phyloP scores from a whole-genome alignment of 495 filamentous ascomycete species.

The Tuber aestivum region DNA sequence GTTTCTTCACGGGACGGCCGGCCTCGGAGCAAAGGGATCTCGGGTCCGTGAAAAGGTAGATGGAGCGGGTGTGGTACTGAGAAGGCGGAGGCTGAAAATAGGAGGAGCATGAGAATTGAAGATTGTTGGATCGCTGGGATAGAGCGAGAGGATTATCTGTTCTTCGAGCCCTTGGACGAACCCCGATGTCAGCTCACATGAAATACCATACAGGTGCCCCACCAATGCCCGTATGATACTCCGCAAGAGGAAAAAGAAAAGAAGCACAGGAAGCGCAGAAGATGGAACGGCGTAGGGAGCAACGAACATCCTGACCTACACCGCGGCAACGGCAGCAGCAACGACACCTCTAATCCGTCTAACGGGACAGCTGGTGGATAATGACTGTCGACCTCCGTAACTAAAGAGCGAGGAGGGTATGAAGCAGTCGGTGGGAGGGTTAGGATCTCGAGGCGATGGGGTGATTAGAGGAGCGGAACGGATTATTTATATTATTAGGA shows the following conservation, averaged over 20 bases:
- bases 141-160: constrained; percentile 34
- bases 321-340: constrained; percentile 14
- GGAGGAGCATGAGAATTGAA: constrained; percentile 37
- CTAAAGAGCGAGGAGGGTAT: not conserved
- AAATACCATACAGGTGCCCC: constrained; percentile 13
- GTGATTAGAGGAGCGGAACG: constrained; percentile 11
- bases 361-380: not conserved
- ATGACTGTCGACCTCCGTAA: not conserved
- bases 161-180: not conserved
- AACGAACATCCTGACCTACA: constrained; percentile 29
- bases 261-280: not conserved
- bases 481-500: constrained; percentile 23
- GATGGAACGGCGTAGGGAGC: constrained; percentile 2
- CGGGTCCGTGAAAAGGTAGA: constrained; percentile 34
- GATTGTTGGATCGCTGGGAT: constrained; percentile 38
- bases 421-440: constrained; percentile 10
- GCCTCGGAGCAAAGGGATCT: constrained; percentile 32
- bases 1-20: constrained; percentile 29
- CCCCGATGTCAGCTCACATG: constrained; percentile 17
- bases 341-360: constrained; percentile 3
- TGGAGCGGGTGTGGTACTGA: constrained; percentile 23
- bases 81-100: constrained; percentile 29
- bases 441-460: not conserved
- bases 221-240: too few relatives aligned
- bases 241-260: constrained; percentile 22